A percentile compares a stretch with the other conserved stretches of the same genome.
These are phyloP conservation scores for Tolypocladium pustulatum DNA, from an alignment of 2,329 filamentous ascomycete genomes.

Conservation along the genomic window DNA sequence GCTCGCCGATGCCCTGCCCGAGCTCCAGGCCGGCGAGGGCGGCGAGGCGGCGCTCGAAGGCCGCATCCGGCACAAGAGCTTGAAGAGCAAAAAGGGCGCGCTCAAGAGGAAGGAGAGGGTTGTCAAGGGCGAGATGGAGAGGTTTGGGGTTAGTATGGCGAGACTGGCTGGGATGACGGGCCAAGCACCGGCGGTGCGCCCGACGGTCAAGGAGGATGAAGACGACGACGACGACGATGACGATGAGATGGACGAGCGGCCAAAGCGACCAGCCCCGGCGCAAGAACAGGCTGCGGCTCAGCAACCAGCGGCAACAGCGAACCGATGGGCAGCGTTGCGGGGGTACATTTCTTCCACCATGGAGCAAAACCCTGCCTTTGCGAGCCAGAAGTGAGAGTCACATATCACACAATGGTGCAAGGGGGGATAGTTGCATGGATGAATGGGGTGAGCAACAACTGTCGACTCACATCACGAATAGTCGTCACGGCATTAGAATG, in stretches of 20 bases:
- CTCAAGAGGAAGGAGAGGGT: constrained; percentile 75
- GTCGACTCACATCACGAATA: not conserved
- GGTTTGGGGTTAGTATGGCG: constrained; percentile 77
- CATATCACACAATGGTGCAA: not conserved
- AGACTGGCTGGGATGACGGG: constrained; percentile 44
- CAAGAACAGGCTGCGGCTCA: constrained; percentile 4
- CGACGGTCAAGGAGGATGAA: constrained; percentile 6
- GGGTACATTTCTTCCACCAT: constrained; percentile 78
- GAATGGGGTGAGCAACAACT: not conserved
- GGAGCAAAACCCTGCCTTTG: constrained; percentile 76
- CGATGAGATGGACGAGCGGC: not conserved
- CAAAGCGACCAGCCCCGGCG: constrained; percentile 3
- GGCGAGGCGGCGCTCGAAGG: constrained; percentile 35
- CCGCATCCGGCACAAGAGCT: constrained; percentile 61
- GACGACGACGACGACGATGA: constrained; percentile 8
- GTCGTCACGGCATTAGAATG: not conserved
- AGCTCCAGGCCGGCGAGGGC: constrained; percentile 36
- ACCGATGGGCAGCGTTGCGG: constrained; percentile 71
- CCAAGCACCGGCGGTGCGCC: constrained; percentile 5
- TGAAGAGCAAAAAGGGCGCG: constrained; percentile 67
- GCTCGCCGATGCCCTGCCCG: constrained; percentile 71
- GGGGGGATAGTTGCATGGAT: not conserved
- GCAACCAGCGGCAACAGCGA: constrained; percentile 31
- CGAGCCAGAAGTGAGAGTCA: constrained; percentile 11
- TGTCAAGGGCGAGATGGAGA: constrained; percentile 68